phyloP scores from a whole-genome alignment of 768 basidiomycete genomes.

The Mycena sanguinolenta region DNA sequence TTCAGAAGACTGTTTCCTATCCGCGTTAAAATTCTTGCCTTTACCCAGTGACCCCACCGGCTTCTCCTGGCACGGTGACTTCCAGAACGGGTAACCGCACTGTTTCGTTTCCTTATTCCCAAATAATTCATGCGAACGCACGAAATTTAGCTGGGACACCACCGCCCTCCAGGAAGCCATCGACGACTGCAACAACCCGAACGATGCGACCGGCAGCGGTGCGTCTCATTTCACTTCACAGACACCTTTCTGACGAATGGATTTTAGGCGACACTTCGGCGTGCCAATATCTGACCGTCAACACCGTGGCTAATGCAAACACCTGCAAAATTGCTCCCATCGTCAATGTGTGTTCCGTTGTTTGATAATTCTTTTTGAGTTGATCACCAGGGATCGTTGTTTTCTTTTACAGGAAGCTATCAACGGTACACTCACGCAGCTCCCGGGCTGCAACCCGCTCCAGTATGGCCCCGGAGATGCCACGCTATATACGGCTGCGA shows the following conservation, averaged over 20 bases:
- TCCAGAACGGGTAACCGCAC: slow-evolving; percentile 50
- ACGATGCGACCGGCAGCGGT: slow-evolving; percentile 50
- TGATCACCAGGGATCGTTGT: too few species aligned
- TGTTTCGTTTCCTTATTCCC: neutral
- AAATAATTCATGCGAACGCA: too few species aligned
- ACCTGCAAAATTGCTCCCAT: slow-evolving; percentile 47
- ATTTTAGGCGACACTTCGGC: slow-evolving; percentile 51
- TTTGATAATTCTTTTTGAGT: too few species aligned
- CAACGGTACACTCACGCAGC: slow-evolving; percentile 6
- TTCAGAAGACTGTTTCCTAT: neutral
- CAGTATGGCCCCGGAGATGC: slow-evolving; percentile 5
- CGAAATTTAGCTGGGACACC: slow-evolving; percentile 4
- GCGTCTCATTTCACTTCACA: neutral
- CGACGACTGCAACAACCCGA: slow-evolving; percentile 57
- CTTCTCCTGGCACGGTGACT: slow-evolving; percentile 62
- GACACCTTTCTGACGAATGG: too few species aligned
- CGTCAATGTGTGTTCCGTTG: slow-evolving; percentile 33
- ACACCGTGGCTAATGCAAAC: slow-evolving; percentile 40
- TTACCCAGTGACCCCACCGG: slow-evolving; percentile 64
- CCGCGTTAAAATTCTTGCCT: neutral
- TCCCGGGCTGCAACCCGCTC: slow-evolving; percentile 21
- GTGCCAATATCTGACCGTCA: slow-evolving; percentile 55
- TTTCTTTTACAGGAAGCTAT: neutral
- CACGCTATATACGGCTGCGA: slow-evolving; percentile 1
- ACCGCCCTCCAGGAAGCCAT: slow-evolving; percentile 59